Base-by-base conservation (phyloP, 768 basidiomycete species). In the Amyloporia xantha region DNA sequence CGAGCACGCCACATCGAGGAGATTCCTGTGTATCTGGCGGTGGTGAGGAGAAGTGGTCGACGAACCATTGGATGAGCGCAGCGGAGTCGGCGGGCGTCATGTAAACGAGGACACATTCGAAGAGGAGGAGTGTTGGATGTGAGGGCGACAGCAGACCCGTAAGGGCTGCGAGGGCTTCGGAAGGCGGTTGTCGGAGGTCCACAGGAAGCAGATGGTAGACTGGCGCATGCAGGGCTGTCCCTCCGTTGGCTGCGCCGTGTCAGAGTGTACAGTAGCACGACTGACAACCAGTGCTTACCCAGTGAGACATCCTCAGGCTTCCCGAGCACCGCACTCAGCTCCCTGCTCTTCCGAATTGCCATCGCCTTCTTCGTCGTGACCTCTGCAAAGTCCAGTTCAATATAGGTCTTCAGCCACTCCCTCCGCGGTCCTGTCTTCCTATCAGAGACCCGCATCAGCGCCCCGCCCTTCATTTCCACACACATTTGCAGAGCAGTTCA, bases 91-190 rank as follows among this genome's bases (percentile, higher is more conserved):
- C 60, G 0, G 88, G 81, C 0, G 70, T 59, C 76, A 97, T 87
- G 66, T 99, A 97, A 12, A 82, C 91, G 47, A 96, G 76, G 15
- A 97, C 88, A 57, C 95, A 98, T 73, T 98, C 95, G 52, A 91
- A 92, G 7, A 97, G 68, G 20, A 97, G 71, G 2, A 97, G 76
- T 1, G 92, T 94, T 3, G 94, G 91, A 11, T 82, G 59, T 1
- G 71, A 56, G 0, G 78, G 72, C 13, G 86, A 82, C 27, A 95
- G 71, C 15, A 79, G 50, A 7, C 70, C 55, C 6, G 54, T 47
- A 20, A 77, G 62, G 0, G 66, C 59, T 5, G 67, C 66, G 6
- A 92, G 65, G 9, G 70, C 67, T 23, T 71, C 66, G 2, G 71
- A 60, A 2, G 86, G 79, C 6, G 78, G 69, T 1, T 62, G 60